Conservation (phyloP, 1,284 basidiomycete species). For the Naganishia cerealis region DNA sequence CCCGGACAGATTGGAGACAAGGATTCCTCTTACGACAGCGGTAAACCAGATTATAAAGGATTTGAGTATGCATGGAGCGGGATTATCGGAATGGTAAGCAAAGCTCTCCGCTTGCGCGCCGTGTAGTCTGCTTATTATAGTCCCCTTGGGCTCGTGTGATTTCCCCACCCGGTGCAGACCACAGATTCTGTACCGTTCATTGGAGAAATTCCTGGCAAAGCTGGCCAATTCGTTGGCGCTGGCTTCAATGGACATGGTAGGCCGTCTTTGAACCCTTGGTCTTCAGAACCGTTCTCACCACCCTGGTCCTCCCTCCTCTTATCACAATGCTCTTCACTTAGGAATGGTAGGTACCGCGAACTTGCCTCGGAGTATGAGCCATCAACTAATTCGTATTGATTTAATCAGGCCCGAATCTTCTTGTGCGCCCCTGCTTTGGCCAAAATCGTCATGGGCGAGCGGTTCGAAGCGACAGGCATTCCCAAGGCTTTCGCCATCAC, state of each 20-base stretch:
- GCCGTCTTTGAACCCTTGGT: constrained; percentile 14
- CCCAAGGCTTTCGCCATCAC: constrained; percentile 43
- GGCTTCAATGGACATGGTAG: constrained; percentile 50
- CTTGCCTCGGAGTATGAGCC: background rate
- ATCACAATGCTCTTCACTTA: background rate
- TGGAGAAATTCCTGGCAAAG: constrained; percentile 42
- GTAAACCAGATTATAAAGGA: constrained; percentile 35
- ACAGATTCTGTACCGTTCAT: constrained; percentile 46
- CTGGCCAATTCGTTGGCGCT: constrained; percentile 44
- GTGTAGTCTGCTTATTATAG: background rate
- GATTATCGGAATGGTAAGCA: constrained; percentile 43
- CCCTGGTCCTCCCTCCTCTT: background rate
- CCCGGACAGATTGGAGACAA: constrained; percentile 19
- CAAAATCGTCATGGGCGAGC: constrained; percentile 38
- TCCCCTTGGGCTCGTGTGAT: background rate
- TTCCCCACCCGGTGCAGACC: constrained; percentile 33
- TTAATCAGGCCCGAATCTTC: constrained; percentile 50
- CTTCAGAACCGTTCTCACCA: background rate
- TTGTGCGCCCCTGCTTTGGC: constrained; percentile 47
- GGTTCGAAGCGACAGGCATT: constrained; percentile 42
- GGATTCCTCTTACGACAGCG: background rate
- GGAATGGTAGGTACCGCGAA: constrained; percentile 11
- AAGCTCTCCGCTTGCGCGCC: background rate
- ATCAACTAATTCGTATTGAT: background rate
- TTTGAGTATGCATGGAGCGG: constrained; percentile 48